phyloP scores from a whole-genome alignment of 2,329 filamentous ascomycete genomes.

The Microcyclospora tardicrescens region DNA sequence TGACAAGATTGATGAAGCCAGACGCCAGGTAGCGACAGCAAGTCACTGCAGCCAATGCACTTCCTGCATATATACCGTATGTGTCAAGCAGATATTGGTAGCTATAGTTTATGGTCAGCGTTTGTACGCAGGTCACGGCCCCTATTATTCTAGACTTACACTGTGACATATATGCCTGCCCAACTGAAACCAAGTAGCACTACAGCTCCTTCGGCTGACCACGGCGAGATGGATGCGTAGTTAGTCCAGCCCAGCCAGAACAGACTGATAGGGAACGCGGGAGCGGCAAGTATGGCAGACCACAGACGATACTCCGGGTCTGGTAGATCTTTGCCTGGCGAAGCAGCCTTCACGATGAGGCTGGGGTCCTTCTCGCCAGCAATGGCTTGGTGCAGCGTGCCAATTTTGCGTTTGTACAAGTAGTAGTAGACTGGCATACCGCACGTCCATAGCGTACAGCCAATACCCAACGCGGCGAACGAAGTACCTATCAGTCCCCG shows the following conservation, averaged over 20 bases:
- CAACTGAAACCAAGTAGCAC: not conserved
- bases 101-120: slow-evolving; percentile 36
- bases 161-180: not conserved
- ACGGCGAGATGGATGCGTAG: not conserved
- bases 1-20: not conserved
- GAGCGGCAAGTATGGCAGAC: not conserved
- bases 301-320: slow-evolving; percentile 2
- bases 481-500: slow-evolving; percentile 32
- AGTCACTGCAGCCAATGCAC: not conserved
- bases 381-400: slow-evolving; percentile 10
- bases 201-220: not conserved
- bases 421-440: slow-evolving; percentile 7
- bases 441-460: slow-evolving; percentile 16
- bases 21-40: not conserved
- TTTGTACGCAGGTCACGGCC: slow-evolving; percentile 30
- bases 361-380: slow-evolving; percentile 1
- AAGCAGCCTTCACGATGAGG: slow-evolving; percentile 3
- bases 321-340: slow-evolving; percentile 8
- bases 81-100: not conserved
- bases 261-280: not conserved
- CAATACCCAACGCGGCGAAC: slow-evolving; percentile 32
- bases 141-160: slow-evolving; percentile 31
- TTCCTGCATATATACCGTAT: not conserved
- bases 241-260: not conserved
- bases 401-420: slow-evolving; percentile 11